Base-by-base conservation (phyloP, 164 flowering plant genomes). In the Liriodendron chinense region DNA sequence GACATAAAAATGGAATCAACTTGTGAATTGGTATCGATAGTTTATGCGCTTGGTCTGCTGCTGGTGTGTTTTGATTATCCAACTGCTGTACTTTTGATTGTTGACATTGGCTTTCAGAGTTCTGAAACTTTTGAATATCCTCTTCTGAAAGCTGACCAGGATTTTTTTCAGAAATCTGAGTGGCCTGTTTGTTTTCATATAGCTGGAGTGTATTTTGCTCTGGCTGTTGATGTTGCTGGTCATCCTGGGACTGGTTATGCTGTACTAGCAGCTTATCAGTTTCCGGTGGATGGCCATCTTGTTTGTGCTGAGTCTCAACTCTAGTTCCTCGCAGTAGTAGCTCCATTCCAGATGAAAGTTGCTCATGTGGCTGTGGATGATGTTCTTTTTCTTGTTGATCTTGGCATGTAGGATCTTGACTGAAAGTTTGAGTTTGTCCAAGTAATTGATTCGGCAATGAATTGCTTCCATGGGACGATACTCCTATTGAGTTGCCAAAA, bases 1-100 rank as follows among this genome's bases (percentile, higher is more conserved):
- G 92, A 53, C 80, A 21, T 74, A 92, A 82, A 7, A 86, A 80
- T 1, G 98, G 96, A 69, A 96, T 89, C 87, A 96, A 81, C 72
- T 84, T 1, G 25, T 78, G 90, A 91, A 94, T 89, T 2, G 97
- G 91, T 34, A 96, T 16, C 66, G 68, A 20, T 6, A 83, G 57
- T 62, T 71, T 85, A 76, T 77, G 84, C 14, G 83, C 67, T 57
- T 84, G 92, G 65, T 83, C 89, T 14, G 76, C 68, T 67, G 74
- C 57, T 13, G 76, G 53, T 12, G 80, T 74, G 61, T 80, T 89
- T 67, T 89, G 90, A 81, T 77, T 87, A 53, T 53, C 3, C 77
- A 85, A 77, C 72, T 75, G 83, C 73, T 84, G 90, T 66, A 81
- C 28, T 67, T 81, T 87, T 14, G 85, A 65, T 34, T 72, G 75